These are phyloP conservation scores for Camelina hispida DNA, from an alignment of 345 rosid species.

Conservation along the genomic window DNA sequence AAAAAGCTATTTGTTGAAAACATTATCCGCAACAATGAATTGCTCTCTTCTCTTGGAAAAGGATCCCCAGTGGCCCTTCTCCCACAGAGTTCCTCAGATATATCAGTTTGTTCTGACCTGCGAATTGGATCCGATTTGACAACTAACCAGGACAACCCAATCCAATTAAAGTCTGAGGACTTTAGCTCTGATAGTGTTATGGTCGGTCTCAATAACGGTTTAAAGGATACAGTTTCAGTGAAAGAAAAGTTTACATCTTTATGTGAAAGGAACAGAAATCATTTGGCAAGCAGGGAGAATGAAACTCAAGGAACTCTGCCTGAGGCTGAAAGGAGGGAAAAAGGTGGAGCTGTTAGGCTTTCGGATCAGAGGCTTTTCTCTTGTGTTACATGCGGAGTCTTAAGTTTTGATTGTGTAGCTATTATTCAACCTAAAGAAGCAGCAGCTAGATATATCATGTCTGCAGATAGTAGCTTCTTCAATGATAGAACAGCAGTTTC, in stretches of 20 bases:
- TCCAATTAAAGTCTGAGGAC: slow-evolving; percentile 48
- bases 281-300: slow-evolving; percentile 42
- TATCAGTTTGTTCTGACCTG: slow-evolving; percentile 69
- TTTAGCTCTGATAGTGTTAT: slow-evolving; percentile 43
- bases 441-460: slow-evolving; percentile 82
- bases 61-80: slow-evolving; percentile 79
- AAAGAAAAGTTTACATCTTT: slow-evolving; percentile 67
- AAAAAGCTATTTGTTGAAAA: slow-evolving; percentile 80
- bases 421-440: slow-evolving; percentile 81
- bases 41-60: slow-evolving; percentile 78
- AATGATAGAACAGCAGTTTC: slow-evolving; percentile 81
- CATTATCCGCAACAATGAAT: slow-evolving; percentile 63
- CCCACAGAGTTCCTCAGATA: slow-evolving; percentile 73
- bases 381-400: slow-evolving; percentile 90
- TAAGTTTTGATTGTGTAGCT: slow-evolving; percentile 88
- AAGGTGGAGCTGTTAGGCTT: slow-evolving; percentile 54
- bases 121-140: slow-evolving; percentile 72
- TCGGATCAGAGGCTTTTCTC: slow-evolving; percentile 92
- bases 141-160: slow-evolving; percentile 46
- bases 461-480: slow-evolving; percentile 92
- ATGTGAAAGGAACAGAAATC: slow-evolving; percentile 59
- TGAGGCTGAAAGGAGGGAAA: slow-evolving; percentile 41
- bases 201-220: slow-evolving; percentile 13
- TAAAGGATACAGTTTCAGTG: slow-evolving; percentile 52
- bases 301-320: slow-evolving; percentile 38